These are phyloP conservation scores for Amylostereum areolatum DNA, from an alignment of 1,284 basidiomycete genomes.

Conservation along the genomic window DNA sequence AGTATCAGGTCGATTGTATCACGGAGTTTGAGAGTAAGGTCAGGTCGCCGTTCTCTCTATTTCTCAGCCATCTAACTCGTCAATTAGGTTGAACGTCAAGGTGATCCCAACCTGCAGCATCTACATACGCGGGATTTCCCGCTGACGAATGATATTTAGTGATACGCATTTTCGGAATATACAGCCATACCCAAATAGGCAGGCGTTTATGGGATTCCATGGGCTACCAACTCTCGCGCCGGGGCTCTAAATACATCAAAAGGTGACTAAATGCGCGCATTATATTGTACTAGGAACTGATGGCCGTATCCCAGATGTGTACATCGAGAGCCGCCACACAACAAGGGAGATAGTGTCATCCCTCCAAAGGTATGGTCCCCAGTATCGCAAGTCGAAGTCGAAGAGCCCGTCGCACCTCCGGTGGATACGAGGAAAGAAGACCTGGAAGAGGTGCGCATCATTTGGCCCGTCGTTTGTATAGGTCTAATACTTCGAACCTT, in stretches of 20 bases:
- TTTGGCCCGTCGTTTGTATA: not conserved
- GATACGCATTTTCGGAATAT: constrained; percentile 55
- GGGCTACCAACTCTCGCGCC: constrained; percentile 41
- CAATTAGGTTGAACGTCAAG: constrained; percentile 47
- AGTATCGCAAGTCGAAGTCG: constrained; percentile 3
- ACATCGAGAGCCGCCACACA: constrained; percentile 33
- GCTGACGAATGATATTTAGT: constrained; percentile 27
- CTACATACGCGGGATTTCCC: not conserved
- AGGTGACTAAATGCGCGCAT: constrained; percentile 11
- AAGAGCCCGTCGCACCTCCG: constrained; percentile 11
- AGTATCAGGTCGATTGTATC: constrained; percentile 64
- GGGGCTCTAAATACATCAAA: constrained; percentile 47
- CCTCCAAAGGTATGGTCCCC: constrained; percentile 25
- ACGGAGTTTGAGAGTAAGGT: constrained; percentile 46
- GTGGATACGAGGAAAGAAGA: constrained; percentile 33
- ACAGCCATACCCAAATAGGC: constrained; percentile 54
- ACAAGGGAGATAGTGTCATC: constrained; percentile 36
- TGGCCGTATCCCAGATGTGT: constrained; percentile 30
- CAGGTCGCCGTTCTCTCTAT: constrained; percentile 16
- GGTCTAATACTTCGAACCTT: constrained; percentile 1
- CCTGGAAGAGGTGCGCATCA: constrained; percentile 34
- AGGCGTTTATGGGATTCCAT: constrained; percentile 52
- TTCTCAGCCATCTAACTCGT: not conserved
- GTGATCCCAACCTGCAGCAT: constrained; percentile 15
- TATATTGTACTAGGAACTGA: constrained; percentile 3